Evolutionary conservation across 2,329 filamentous ascomycete genomes (phyloP), one percentile per base, ranked within the genome.

Genomic region (Aspergillus terreus): DNA sequence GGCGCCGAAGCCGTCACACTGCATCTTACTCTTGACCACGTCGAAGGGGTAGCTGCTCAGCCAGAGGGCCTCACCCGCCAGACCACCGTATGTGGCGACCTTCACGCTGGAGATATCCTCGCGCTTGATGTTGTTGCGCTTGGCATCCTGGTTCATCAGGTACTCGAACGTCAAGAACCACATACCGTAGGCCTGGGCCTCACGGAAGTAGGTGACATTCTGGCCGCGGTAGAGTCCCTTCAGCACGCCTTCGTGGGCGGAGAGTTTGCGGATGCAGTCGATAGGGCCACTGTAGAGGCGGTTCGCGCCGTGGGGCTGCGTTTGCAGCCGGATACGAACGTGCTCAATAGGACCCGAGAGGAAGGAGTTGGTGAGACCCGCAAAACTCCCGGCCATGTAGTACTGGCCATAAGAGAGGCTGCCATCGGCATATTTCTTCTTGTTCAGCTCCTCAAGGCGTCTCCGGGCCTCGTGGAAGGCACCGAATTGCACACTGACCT

Each of bases 11-110:
- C 89, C 92, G 74, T 99, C 94, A 52, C 87, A 96, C 82, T 99
- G 94, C 92, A 97, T 96, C 83, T 96, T 97, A 75, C 90, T 96
- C 87, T 99, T 99, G 74, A 99, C 76, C 25, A 99, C 92, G 74
- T 99, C 94, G 59, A 99, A 87, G 19, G 94, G 94, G 75, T 99
- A 99, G 67, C 90, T 95, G 33, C 82, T 81, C 50, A 99, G 77
- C 94, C 94, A 99, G 51, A 99, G 81, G 47, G 85, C 90, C 79
- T 99, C 94, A 61, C 94, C 94, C 0, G 94, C 94, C 38, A 99
- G 73, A 42, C 94, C 94, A 58, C 94, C 94, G 70, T 97, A 99
- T 11, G 90, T 76, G 11, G 94, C 94, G 46, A 99, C 84, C 76
- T 96, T 97, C 72, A 85, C 85, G 47, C 82, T 85, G 14, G 90